Percentiles rank a stretch among this genome's conserved stretches.
Evolutionary conservation across 768 basidiomycete genomes (phyloP).

Genomic region (Hypsizygus marmoreus): DNA sequence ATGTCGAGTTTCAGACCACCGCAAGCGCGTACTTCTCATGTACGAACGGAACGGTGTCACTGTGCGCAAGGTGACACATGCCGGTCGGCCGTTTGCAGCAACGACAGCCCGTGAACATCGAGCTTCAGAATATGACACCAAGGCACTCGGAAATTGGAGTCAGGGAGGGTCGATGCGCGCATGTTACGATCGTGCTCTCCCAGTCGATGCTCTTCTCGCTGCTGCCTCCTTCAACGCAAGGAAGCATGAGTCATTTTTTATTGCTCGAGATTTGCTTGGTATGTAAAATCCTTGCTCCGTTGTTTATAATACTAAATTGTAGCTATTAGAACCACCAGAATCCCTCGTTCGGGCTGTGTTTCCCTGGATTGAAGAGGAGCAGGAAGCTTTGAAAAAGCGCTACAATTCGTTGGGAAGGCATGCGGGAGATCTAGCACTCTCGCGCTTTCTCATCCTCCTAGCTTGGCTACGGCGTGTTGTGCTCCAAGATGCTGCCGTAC

Average conservation of each 20-base stretch:
- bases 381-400: background rate
- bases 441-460: slow-evolving; percentile 23
- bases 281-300: background rate
- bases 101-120: slow-evolving; percentile 22
- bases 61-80: slow-evolving; percentile 10
- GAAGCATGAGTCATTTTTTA: slow-evolving; percentile 23
- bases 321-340: slow-evolving; percentile 15
- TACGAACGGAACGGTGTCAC: slow-evolving; percentile 23
- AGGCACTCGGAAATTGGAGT: slow-evolving; percentile 23
- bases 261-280: slow-evolving; percentile 16
- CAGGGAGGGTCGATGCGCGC: slow-evolving; percentile 12
- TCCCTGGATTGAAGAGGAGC: slow-evolving; percentile 10
- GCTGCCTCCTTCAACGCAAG: slow-evolving; percentile 25
- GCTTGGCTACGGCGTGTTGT: slow-evolving; percentile 17
- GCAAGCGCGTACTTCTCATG: slow-evolving; percentile 20
- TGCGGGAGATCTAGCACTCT: slow-evolving; percentile 19
- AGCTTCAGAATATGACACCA: slow-evolving; percentile 19
- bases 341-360: slow-evolving; percentile 10
- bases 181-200: slow-evolving; percentile 26
- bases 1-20: slow-evolving; percentile 32
- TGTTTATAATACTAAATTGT: background rate
- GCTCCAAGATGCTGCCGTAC: slow-evolving; percentile 13
- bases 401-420: background rate
- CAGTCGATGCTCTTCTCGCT: slow-evolving; percentile 25
- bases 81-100: slow-evolving; percentile 19